Percentiles rank a stretch among this genome's conserved stretches.
Conservation (phyloP, 352 stramenopile species). For the Phytophthora cryptogea region DNA sequence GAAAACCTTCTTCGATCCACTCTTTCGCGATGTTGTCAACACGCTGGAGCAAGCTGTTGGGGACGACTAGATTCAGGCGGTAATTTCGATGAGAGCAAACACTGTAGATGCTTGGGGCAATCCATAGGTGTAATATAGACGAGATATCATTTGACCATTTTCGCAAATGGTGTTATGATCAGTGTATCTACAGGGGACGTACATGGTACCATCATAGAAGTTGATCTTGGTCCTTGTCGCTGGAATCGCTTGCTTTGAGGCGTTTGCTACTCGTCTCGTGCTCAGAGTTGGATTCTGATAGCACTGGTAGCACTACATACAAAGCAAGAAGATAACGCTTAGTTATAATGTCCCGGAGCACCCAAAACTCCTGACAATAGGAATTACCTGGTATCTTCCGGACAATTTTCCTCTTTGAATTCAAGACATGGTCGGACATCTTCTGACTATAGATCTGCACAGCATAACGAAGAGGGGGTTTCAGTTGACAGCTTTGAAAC, state of each 20-base stretch:
- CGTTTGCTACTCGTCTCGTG: conserved; percentile 27
- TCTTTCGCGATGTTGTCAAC: conserved; percentile 35
- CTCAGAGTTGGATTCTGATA: conserved; percentile 17
- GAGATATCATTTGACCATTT: conserved; percentile 12
- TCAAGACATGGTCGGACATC: conserved; percentile 7
- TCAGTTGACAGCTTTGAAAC: neutral
- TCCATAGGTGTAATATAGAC: conserved; percentile 12
- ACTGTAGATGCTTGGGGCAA: neutral
- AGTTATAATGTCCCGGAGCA: neutral
- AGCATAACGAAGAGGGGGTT: neutral
- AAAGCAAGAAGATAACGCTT: neutral
- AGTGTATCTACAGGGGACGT: conserved; percentile 7
- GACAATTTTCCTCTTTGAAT: conserved; percentile 21
- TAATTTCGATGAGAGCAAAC: neutral
- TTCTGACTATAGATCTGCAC: conserved; percentile 23
- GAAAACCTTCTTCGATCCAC: conserved; percentile 52
- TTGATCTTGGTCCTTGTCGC: conserved; percentile 1
- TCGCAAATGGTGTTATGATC: conserved; percentile 7
- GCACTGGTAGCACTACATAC: conserved; percentile 7
- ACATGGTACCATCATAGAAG: conserved; percentile 1
- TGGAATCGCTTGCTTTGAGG: conserved; percentile 11
- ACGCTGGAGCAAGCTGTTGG: conserved; percentile 12
- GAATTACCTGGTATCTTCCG: conserved; percentile 30
- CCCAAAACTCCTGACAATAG: neutral
- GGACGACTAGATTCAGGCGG: neutral